A percentile compares a stretch with the other conserved stretches of the same genome.
Evolutionary conservation across 345 rosid species (phyloP).

Genomic region (Eucalyptus regnans): DNA sequence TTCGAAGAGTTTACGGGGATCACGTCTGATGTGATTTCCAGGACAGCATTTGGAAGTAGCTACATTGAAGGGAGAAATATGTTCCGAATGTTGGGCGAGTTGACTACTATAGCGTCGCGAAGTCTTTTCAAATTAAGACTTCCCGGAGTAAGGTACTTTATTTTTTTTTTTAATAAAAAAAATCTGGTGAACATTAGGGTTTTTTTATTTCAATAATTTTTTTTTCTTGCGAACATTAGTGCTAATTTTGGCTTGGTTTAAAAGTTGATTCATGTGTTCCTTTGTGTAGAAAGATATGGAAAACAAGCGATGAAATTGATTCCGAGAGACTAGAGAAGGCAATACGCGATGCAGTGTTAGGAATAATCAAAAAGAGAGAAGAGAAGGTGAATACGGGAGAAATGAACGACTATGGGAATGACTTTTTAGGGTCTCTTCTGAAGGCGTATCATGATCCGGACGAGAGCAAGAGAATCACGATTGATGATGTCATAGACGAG

Average conservation of each 20-base stretch:
- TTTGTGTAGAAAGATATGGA: slow-evolving; percentile 3
- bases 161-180: no score
- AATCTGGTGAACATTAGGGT: background rate
- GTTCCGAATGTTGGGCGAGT: slow-evolving; percentile 10
- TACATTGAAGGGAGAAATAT: slow-evolving; percentile 25
- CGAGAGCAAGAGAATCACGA: background rate
- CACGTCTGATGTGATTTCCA: slow-evolving; percentile 30
- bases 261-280: background rate
- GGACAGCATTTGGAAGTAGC: slow-evolving; percentile 41
- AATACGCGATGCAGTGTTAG: background rate
- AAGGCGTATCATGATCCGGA: slow-evolving; percentile 2
- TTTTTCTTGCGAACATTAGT: background rate
- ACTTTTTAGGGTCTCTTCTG: slow-evolving; percentile 13
- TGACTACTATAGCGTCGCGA: background rate
- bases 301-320: slow-evolving; percentile 7
- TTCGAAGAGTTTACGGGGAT: slow-evolving; percentile 18
- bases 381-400: background rate
- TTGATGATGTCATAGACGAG: slow-evolving; percentile 14
- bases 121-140: background rate
- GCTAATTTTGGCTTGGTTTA: background rate
- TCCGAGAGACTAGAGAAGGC: background rate
- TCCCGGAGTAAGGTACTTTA: slow-evolving; percentile 9
- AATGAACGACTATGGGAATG: slow-evolving; percentile 1
- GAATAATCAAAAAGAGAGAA: slow-evolving; percentile 6
- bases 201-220: background rate